These are phyloP conservation scores for Clarireedia paspali DNA, from an alignment of 2,329 filamentous ascomycete species.

Conservation along the genomic window DNA sequence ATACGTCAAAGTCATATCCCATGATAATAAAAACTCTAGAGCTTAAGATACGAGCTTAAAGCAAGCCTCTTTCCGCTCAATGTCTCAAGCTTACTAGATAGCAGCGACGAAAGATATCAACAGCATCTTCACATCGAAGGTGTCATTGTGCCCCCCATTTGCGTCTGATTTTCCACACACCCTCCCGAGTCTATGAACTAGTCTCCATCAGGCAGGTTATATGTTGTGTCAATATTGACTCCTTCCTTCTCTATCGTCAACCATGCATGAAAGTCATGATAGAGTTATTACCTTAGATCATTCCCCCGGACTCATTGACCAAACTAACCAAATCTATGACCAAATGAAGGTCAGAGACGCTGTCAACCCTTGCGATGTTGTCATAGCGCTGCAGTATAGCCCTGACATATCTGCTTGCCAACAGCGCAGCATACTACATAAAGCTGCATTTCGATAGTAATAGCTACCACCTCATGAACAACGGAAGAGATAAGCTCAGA, in stretches of 20 bases:
- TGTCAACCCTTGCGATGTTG: neutral
- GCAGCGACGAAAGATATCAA: neutral
- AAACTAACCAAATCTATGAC: neutral
- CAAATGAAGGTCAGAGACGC: neutral
- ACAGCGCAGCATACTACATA: neutral
- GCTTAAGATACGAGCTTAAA: no score
- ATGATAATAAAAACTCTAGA: neutral
- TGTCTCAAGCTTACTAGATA: neutral
- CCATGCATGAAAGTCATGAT: neutral
- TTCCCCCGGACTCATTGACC: neutral
- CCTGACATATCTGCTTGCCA: neutral
- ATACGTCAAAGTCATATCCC: neutral
- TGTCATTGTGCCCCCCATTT: neutral
- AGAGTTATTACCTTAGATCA: neutral
- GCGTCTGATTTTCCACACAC: neutral
- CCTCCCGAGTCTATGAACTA: neutral
- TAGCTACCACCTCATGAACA: neutral
- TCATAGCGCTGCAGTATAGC: neutral
- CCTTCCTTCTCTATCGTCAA: constrained; percentile 1
- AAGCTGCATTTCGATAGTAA: neutral
- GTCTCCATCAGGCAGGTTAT: constrained; percentile 7
- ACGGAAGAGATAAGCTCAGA: constrained; percentile 4
- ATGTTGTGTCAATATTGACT: neutral
- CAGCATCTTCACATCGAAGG: neutral
- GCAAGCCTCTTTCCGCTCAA: neutral